Percentiles rank a stretch among this genome's conserved stretches.
Conservation (phyloP, 805 yeast genomes). For the Blastobotrys robertii region DNA sequence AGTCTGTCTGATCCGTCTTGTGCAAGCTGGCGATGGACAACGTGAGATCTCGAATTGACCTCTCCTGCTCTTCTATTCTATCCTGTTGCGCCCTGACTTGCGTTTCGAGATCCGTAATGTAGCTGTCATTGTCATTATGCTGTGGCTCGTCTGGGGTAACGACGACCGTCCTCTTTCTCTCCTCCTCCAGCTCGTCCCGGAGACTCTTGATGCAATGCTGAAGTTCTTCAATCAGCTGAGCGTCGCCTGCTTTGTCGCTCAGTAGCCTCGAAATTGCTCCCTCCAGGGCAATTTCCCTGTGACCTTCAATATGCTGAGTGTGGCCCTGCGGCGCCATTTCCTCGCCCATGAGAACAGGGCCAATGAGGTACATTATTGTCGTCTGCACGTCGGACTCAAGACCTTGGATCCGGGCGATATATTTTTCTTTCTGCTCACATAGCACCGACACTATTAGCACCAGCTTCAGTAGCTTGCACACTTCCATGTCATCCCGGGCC, state of each 20-base stretch:
- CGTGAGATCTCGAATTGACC: conserved; percentile 4
- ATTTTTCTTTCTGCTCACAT: conserved; percentile 7
- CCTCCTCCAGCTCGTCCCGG: neutral
- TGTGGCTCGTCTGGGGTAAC: neutral
- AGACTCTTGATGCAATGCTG: neutral
- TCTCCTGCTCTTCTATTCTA: conserved; percentile 2
- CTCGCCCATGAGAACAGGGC: conserved; percentile 1
- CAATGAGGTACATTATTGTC: conserved; percentile 7
- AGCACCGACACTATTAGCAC: conserved; percentile 6
- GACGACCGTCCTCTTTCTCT: neutral
- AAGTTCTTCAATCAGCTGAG: conserved; percentile 3
- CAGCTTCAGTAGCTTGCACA: conserved; percentile 7
- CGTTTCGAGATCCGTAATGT: conserved; percentile 4
- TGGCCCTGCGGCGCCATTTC: neutral
- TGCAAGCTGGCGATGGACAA: neutral
- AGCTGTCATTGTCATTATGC: neutral
- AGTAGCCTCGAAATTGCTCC: conserved; percentile 9
- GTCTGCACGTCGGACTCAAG: conserved; percentile 7
- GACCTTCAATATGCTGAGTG: neutral
- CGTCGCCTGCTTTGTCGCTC: conserved; percentile 2
- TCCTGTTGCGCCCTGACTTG: conserved; percentile 1
- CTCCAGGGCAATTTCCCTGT: conserved; percentile 8
- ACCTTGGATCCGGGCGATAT: conserved; percentile 6
- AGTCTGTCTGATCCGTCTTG: neutral
- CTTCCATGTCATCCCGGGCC: conserved; percentile 3